Percentiles rank a stretch among this genome's conserved stretches.
phyloP scores from a whole-genome alignment of 2,329 filamentous ascomycete species.

The Fonsecaea nubica region DNA sequence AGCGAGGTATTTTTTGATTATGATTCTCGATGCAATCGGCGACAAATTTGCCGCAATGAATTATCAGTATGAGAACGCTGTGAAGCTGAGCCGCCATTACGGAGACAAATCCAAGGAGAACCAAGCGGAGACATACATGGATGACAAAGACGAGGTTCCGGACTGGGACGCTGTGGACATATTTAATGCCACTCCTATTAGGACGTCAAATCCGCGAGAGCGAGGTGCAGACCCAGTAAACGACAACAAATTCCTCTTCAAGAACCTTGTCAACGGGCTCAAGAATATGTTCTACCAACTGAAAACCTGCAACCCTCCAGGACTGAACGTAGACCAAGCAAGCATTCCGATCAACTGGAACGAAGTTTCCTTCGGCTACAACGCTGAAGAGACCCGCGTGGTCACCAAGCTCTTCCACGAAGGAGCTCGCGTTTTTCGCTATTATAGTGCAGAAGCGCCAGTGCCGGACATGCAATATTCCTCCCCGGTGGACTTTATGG shows the following conservation, averaged over 20 bases:
- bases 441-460: slow-evolving; percentile 89
- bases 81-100: slow-evolving; percentile 85
- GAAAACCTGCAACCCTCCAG: slow-evolving; percentile 80
- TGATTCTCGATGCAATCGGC: slow-evolving; percentile 96
- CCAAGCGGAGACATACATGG: slow-evolving; percentile 78
- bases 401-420: slow-evolving; percentile 98
- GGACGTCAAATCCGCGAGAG: slow-evolving; percentile 88
- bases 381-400: slow-evolving; percentile 94
- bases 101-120: slow-evolving; percentile 69
- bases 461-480: slow-evolving; percentile 74
- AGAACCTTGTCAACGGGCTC: slow-evolving; percentile 91
- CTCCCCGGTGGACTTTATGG: slow-evolving; percentile 88
- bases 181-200: slow-evolving; percentile 94
- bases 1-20: slow-evolving; percentile 91
- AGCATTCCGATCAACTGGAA: slow-evolving; percentile 90
- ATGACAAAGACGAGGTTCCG: slow-evolving; percentile 78
- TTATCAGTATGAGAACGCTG: slow-evolving; percentile 89
- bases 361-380: slow-evolving; percentile 95
- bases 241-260: slow-evolving; percentile 98
- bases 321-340: slow-evolving; percentile 72
- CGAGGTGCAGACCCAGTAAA: slow-evolving; percentile 86
- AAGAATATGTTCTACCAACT: slow-evolving; percentile 98
- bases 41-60: slow-evolving; percentile 99
- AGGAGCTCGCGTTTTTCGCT: slow-evolving; percentile 93
- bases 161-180: slow-evolving; percentile 99